Evolutionary conservation across 495 filamentous ascomycete genomes (phyloP), one percentile per base, ranked within the genome.

Genomic region (Rostrohypoxylon terebratum): DNA sequence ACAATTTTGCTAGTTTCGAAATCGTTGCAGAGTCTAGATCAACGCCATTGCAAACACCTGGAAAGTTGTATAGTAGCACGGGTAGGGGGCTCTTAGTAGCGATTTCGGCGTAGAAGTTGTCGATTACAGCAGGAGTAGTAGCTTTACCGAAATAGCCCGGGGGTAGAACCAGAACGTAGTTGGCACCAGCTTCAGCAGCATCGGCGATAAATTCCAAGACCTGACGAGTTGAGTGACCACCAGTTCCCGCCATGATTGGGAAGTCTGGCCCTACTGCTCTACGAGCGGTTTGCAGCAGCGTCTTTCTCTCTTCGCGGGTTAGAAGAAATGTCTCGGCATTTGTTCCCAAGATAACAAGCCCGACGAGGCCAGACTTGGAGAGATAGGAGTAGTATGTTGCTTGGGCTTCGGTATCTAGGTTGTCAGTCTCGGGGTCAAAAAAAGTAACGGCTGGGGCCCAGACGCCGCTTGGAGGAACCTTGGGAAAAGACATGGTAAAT

Each of bases 41-140:
- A 0, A 93, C 81, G 11, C 90, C 90, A 66, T 92, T 92, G 77
- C 89, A 91, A 11, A 92, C 90, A 4, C 84, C 89, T 0, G 90
- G 90, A 80, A 92, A 92, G 72, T 93, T 92, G 75, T 92, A 92
- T 5, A 92, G 72, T 5, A 93, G 83, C 42, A 92, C 83, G 0
- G 88, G 89, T 10, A 92, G 74, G 6, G 85, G 78, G 6, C 75
- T 78, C 54, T 82, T 76, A 10, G 65, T 69, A 4, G 87, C 88
- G 0, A 93, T 83, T 23, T 90, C 86, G 20, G 77, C 80, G 65
- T 85, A 93, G 77, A 92, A 93, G 4, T 77, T 79, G 65, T 84
- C 82, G 3, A 93, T 81, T 34, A 92, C 89, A 53, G 79, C 78
- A 44, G 80, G 75, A 1, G 83, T 89, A 8, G 89, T 90, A 13